Evolutionary conservation across 768 basidiomycete species (phyloP).

Genomic region (Lentinula edodes): DNA sequence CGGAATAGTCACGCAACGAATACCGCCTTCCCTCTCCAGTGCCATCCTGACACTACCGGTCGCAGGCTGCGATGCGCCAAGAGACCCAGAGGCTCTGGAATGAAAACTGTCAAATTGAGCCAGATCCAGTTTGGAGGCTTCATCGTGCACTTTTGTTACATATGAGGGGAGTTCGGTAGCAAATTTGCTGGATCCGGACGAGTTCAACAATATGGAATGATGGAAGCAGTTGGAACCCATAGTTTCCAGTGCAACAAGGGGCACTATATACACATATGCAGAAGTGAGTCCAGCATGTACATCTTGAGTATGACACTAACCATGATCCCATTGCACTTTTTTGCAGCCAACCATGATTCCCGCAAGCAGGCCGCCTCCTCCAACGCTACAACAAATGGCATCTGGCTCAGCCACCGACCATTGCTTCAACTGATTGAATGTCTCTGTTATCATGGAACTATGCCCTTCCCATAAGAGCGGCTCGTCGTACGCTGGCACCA

Average conservation of each 20-base stretch:
- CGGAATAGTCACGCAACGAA: constrained; percentile 55
- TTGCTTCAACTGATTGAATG: constrained; percentile 41
- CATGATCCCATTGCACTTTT: constrained; percentile 60
- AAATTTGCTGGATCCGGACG: constrained; percentile 24
- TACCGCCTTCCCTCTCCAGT: constrained; percentile 48
- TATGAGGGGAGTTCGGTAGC: constrained; percentile 32
- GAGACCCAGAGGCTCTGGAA: constrained; percentile 61
- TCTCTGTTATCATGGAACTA: constrained; percentile 66
- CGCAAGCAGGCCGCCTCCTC: constrained; percentile 67
- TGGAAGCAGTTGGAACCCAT: constrained; percentile 73
- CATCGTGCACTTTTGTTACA: constrained; percentile 35
- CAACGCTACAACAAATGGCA: constrained; percentile 74
- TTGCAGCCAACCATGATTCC: constrained; percentile 68
- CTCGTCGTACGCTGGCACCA: constrained; percentile 71
- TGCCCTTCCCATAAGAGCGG: constrained; percentile 71
- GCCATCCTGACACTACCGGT: constrained; percentile 61
- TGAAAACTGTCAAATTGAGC: constrained; percentile 54
- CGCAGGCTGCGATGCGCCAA: constrained; percentile 66
- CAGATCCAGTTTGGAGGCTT: constrained; percentile 40
- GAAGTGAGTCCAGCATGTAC: background rate
- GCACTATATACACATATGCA: constrained; percentile 34
- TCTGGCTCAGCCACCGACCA: constrained; percentile 39
- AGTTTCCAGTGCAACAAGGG: constrained; percentile 64
- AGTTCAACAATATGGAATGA: constrained; percentile 59
- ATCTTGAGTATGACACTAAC: constrained; percentile 28